A percentile compares a stretch with the other conserved stretches of the same genome.
phyloP scores from a whole-genome alignment of 306 rosid genomes.

The Urtica urens region DNA sequence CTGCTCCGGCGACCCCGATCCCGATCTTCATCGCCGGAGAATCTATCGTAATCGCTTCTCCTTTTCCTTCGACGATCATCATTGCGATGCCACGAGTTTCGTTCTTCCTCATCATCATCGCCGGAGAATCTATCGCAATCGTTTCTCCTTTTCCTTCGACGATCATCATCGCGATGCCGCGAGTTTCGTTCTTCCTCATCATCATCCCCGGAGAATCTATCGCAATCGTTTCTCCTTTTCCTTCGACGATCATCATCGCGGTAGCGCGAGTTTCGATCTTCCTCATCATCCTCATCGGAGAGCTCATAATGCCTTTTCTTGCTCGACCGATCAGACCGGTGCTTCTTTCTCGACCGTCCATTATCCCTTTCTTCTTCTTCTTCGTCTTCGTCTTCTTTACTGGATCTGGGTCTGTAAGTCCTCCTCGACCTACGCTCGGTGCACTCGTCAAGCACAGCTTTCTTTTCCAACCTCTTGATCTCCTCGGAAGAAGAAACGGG shows the following conservation, averaged over 20 bases:
- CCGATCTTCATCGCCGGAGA: constrained; percentile 27
- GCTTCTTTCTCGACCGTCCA: constrained; percentile 37
- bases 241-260: constrained; percentile 26
- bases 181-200: constrained; percentile 23
- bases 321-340: constrained; percentile 43
- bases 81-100: constrained; percentile 4
- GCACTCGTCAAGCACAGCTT: constrained; percentile 18
- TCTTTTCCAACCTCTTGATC: constrained; percentile 29
- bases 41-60: neutral
- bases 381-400: constrained; percentile 26
- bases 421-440: constrained; percentile 44
- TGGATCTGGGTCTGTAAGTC: constrained; percentile 47
- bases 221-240: constrained; percentile 28
- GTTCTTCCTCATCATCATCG: constrained; percentile 23
- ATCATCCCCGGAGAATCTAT: constrained; percentile 29
- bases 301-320: constrained; percentile 23
- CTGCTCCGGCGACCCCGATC: constrained; percentile 25
- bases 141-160: constrained; percentile 17
- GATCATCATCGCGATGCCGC: constrained; percentile 23
- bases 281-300: constrained; percentile 50
- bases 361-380: constrained; percentile 18
- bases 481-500: constrained; percentile 40
- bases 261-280: constrained; percentile 41
- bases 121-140: constrained; percentile 9
- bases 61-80: constrained; percentile 17